Evolutionary conservation across 192 early-diverging fungal genomes (phyloP).

Genomic region (Coemansia sp.): DNA sequence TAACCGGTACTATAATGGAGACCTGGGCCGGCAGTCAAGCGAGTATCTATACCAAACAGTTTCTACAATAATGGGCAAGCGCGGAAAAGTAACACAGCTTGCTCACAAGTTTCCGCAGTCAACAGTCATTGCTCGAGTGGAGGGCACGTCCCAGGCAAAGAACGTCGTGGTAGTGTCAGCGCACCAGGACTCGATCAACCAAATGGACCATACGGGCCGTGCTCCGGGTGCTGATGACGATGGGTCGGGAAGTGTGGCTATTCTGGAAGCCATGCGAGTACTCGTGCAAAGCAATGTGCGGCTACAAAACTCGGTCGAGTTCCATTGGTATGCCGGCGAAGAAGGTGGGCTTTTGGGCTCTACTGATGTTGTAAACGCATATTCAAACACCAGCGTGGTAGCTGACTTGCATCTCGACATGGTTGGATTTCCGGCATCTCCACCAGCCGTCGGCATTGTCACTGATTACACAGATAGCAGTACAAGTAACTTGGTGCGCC

Average conservation of each 20-base stretch:
- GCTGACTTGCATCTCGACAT: conserved; percentile 91
- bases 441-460: conserved; percentile 72
- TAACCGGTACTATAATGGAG: conserved; percentile 81
- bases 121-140: conserved; percentile 15
- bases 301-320: conserved; percentile 82
- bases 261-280: conserved; percentile 81
- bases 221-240: conserved; percentile 86
- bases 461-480: conserved; percentile 72
- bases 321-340: conserved; percentile 94
- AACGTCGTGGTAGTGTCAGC: conserved; percentile 81
- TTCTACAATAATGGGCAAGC: conserved; percentile 33
- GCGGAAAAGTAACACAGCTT: conserved; percentile 3
- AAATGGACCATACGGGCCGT: conserved; percentile 71
- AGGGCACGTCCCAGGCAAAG: background rate
- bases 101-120: conserved; percentile 26
- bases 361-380: conserved; percentile 71
- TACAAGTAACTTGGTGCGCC: conserved; percentile 18
- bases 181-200: conserved; percentile 90
- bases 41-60: conserved; percentile 56
- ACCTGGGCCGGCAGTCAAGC: conserved; percentile 59
- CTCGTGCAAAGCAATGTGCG: conserved; percentile 67
- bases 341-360: conserved; percentile 88
- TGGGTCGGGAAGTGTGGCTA: conserved; percentile 89
- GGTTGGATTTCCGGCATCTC: conserved; percentile 76
- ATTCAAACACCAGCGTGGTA: conserved; percentile 51